Base-by-base conservation (phyloP, 352 stramenopile genomes). In the Sclerospora graminicola region DNA sequence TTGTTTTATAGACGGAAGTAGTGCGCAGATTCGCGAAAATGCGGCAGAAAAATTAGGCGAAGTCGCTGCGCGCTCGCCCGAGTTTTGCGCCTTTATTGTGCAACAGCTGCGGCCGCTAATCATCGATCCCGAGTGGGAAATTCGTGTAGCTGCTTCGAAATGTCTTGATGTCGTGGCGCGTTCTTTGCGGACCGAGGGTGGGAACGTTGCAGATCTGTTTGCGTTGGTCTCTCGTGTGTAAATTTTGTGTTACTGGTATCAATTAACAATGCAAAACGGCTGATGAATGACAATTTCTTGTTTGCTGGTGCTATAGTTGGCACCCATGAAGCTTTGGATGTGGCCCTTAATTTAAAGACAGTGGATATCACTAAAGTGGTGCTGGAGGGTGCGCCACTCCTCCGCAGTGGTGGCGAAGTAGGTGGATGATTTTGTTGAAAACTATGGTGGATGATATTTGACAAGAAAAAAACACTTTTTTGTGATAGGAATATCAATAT, bases 351-450 rank as follows among this genome's bases (percentile, higher is more conserved):
- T 37, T 62, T 79, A 24, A 52, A 69, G 28, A 78, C 59, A 0
- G 75, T 92, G 16, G 50, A 85, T 35, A 57, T 92, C 10, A 32
- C 50, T 0, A 51, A 55, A 1, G 73, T 92, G 38, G 62, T 92
- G 32, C 43, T 41, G 1, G 57, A 87, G 13, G 81, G 75, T 4
- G 71, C 75, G 9, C 76, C 81, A 18, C 32, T 92, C 26, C 34
- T 92, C 20, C 68, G 77, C 7, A 89, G 71, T 38, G 81, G 81
- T 16, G 81, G 81, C 19, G 73, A 92, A 53, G 73, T 82, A n/a
- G 13, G 57, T 59, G 7, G 1, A 9, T 11, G 19, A 7, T 14
- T 16, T 9, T 5, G 5, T 39, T 51, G 14, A 6, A 20, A n/a
- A 7, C 8, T 44, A 14, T 32, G 13, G 16, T 15, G 5, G 8